Conservation (phyloP, 148 eudicot species). For the Persicaria maculosa region DNA sequence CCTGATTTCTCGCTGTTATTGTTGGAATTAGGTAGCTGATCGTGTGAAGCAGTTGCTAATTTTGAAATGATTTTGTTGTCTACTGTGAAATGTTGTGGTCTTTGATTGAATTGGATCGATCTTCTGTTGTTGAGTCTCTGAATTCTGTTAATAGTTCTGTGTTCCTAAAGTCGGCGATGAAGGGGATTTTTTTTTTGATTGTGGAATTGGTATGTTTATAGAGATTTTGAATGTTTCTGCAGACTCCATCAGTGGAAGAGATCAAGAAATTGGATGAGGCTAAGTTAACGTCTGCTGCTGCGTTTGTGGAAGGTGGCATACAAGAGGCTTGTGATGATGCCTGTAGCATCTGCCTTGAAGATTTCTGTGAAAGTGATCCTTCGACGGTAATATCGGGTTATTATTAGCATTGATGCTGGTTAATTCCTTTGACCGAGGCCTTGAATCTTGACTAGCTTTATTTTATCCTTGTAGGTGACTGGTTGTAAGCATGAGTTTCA, state of each 20-base stretch:
- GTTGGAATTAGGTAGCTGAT: not conserved
- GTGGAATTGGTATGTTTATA: not conserved
- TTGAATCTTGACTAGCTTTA: not conserved
- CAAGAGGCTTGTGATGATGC: slow-evolving; percentile 85
- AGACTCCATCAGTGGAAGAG: slow-evolving; percentile 36
- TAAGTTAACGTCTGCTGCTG: slow-evolving; percentile 69
- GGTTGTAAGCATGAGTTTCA: slow-evolving; percentile 15
- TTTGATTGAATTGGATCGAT: not conserved
- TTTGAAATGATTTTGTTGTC: not conserved
- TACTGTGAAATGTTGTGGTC: not conserved
- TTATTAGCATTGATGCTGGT: not conserved
- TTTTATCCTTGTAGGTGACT: slow-evolving; percentile 4
- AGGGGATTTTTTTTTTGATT: not conserved
- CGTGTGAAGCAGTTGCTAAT: not conserved
- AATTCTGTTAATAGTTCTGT: not conserved
- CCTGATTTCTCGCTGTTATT: not conserved
- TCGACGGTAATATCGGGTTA: slow-evolving; percentile 37
- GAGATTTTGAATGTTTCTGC: slow-evolving; percentile 13
- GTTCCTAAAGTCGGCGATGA: not conserved
- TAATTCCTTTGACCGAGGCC: not conserved
- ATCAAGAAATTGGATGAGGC: slow-evolving; percentile 41
- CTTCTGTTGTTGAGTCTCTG: not conserved
- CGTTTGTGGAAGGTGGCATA: slow-evolving; percentile 82
- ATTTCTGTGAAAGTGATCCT: slow-evolving; percentile 65
- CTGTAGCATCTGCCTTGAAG: slow-evolving; percentile 77